Evolutionary conservation across 139 green algal genomes (phyloP), one percentile per base, ranked within the genome.

Genomic region (Raphidocelis subcapitata): DNA sequence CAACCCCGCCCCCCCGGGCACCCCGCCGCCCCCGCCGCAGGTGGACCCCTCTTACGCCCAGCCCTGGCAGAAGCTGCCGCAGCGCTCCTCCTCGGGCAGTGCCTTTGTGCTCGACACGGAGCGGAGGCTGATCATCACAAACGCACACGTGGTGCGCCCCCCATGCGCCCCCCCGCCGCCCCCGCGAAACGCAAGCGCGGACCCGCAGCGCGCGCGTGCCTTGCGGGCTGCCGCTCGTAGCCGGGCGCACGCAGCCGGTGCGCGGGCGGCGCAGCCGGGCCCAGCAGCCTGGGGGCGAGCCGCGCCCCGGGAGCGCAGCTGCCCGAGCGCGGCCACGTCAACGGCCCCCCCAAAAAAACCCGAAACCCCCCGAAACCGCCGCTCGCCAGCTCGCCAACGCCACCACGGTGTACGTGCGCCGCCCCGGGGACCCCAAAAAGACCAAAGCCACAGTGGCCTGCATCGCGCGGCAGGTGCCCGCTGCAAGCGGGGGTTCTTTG

Each of bases 351-450:
- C 20, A 15, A 12, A 46, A 67, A 67, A 67, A 67, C 60, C 49
- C 49, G 18, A 57, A 57, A 57, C 49, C 49, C 49, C 49, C 49
- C 49, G 18, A 57, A 57, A 57, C 60, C 32, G 31, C n/a, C 41
- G 47, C 63, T 33, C 26, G 28, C 32, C 81, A 94, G 86, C 76
- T 94, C 12, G 81, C 81, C 41, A 93, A 93, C 52, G 83, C 82
- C 5, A 91, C 84, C 0, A 85, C 86, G 0, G 73, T 88, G 18
- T 90, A 94, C 72, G 88, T 96, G n/a, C 69, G 89, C 55, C 74
- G 88, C 36, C 91, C 88, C 5, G 91, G 91, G 23, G 81, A 90
- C 51, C 82, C 89, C 20, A 90, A 88, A 61, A 94, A 94, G 74
- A 94, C 89, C 80, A 88, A 84, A n/a, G 88, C 89, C 0, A 74